Percentiles rank a stretch among this genome's conserved stretches.
Evolutionary conservation across 1,284 basidiomycete species (phyloP).

Genomic region (Phellinidium pouzarii): DNA sequence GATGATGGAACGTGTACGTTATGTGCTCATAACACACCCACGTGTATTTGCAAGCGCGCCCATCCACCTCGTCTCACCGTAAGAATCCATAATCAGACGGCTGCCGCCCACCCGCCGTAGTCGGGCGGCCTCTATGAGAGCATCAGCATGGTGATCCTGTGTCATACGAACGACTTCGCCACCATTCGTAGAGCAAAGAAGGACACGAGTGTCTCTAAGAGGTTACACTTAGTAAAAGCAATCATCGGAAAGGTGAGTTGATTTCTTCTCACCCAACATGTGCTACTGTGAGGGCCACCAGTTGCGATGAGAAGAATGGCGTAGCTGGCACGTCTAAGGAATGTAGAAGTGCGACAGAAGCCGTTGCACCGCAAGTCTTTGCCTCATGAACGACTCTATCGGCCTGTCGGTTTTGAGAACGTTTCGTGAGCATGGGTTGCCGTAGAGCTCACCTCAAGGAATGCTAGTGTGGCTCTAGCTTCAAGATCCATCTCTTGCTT

Average conservation of each 20-base stretch:
- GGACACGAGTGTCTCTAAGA: constrained; percentile 79
- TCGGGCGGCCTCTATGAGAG: constrained; percentile 77
- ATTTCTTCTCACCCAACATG: constrained; percentile 72
- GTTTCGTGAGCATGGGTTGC: constrained; percentile 3
- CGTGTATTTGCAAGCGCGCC: constrained; percentile 92
- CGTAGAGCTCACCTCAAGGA: constrained; percentile 61
- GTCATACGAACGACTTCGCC: constrained; percentile 78
- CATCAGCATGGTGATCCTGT: constrained; percentile 89
- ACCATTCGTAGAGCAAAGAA: constrained; percentile 71
- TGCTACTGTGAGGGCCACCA: constrained; percentile 76
- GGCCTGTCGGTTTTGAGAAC: constrained; percentile 33
- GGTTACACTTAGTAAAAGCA: constrained; percentile 7
- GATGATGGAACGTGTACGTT: background rate
- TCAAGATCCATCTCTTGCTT: constrained; percentile 64
- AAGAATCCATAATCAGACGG: constrained; percentile 88
- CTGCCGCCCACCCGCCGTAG: constrained; percentile 88
- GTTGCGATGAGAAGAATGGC: constrained; percentile 74
- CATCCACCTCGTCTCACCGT: constrained; percentile 97
- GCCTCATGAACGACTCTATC: constrained; percentile 58
- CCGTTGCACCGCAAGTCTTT: constrained; percentile 78
- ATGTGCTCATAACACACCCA: constrained; percentile 42
- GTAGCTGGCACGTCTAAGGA: constrained; percentile 68
- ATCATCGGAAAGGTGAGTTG: constrained; percentile 7
- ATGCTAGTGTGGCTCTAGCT: constrained; percentile 78
- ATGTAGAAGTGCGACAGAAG: constrained; percentile 84